Percentiles rank a stretch among this genome's conserved stretches.
These are phyloP conservation scores for Neospermospora avenae DNA, from an alignment of 2,329 filamentous ascomycete species.

Conservation along the genomic window DNA sequence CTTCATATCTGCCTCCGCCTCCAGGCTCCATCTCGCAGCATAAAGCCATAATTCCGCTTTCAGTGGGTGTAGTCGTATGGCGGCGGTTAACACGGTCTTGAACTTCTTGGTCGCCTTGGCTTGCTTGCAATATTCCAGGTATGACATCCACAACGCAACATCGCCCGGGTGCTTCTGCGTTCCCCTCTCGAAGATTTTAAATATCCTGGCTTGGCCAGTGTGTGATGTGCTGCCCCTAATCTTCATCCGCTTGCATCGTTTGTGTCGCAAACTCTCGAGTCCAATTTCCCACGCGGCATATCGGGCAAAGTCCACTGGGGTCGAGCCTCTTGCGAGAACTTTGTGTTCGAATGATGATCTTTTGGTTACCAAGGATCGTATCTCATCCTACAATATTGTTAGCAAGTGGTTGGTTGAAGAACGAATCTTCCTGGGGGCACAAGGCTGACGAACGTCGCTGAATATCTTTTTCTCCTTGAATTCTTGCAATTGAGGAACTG, in stretches of 20 bases:
- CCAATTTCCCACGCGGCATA: conserved; percentile 74
- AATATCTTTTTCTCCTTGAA: conserved; percentile 93
- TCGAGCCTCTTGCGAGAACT: conserved; percentile 76
- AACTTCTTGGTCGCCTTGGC: conserved; percentile 64
- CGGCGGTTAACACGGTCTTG: conserved; percentile 61
- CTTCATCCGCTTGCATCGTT: conserved; percentile 77
- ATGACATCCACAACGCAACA: conserved; percentile 81
- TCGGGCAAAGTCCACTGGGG: conserved; percentile 73
- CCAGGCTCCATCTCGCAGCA: conserved; percentile 74
- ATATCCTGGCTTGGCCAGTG: conserved; percentile 76
- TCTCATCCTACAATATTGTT: conserved; percentile 65
- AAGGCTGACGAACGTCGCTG: conserved; percentile 54
- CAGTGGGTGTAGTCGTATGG: conserved; percentile 80
- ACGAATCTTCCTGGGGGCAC: conserved; percentile 3
- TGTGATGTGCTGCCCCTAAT: conserved; percentile 65
- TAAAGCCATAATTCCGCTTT: conserved; percentile 82
- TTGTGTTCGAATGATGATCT: conserved; percentile 92
- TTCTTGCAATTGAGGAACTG: conserved; percentile 87
- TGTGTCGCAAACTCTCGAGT: conserved; percentile 72
- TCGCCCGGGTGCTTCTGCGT: conserved; percentile 82
- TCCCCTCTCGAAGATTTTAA: conserved; percentile 84
- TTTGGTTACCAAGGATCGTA: conserved; percentile 82
- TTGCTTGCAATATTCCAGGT: conserved; percentile 75
- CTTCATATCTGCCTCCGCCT: conserved; percentile 81
- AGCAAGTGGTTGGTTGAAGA: neutral